phyloP scores from a whole-genome alignment of 2,329 filamentous ascomycete genomes.

The Ascochyta koolunga region DNA sequence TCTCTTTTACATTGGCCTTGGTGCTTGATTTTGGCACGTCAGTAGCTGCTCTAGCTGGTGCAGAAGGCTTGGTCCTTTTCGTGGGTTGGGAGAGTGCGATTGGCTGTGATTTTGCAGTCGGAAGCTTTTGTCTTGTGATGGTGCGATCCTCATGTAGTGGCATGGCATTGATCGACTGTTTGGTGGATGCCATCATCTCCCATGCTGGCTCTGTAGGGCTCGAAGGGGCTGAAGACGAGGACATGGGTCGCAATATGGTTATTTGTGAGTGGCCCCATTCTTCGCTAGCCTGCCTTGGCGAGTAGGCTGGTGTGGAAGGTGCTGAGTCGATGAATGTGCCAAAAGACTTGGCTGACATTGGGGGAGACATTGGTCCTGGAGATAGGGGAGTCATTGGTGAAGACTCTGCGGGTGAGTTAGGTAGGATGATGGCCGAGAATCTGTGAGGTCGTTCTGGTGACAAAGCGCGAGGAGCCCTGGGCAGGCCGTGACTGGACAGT shows the following conservation, averaged over 20 bases:
- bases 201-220: conserved; percentile 40
- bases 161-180: conserved; percentile 9
- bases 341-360: conserved; percentile 45
- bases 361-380: conserved; percentile 39
- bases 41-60: conserved; percentile 9
- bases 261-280: conserved; percentile 38
- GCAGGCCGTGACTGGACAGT: conserved; percentile 43
- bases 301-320: conserved; percentile 47
- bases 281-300: conserved; percentile 32
- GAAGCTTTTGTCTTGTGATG: neutral
- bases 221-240: conserved; percentile 32
- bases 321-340: conserved; percentile 47
- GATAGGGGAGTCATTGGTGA: conserved; percentile 30
- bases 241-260: conserved; percentile 36
- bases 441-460: conserved; percentile 39
- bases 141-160: neutral
- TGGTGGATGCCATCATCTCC: conserved; percentile 40
- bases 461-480: conserved; percentile 36
- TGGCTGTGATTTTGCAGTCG: neutral
- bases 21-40: neutral
- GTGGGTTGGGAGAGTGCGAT: conserved; percentile 23
- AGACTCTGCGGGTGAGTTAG: conserved; percentile 22
- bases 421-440: conserved; percentile 31
- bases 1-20: conserved; percentile 7
- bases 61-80: conserved; percentile 11